Percentiles rank a stretch among this genome's conserved stretches.
Evolutionary conservation across 2,329 filamentous ascomycete genomes (phyloP).

Genomic region (Lasiodiplodia gonubiensis): DNA sequence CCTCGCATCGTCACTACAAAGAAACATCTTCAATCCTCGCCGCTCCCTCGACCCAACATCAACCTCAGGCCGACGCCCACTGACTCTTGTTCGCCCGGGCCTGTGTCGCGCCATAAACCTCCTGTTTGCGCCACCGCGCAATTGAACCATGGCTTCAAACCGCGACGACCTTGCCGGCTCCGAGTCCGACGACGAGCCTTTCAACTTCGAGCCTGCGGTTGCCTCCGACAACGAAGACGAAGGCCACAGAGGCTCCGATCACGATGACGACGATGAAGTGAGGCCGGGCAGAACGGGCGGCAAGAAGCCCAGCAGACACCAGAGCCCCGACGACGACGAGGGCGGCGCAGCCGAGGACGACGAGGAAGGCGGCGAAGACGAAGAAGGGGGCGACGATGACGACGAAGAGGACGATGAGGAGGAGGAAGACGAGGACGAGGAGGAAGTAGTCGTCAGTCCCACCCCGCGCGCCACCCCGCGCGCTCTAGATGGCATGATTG

Average conservation of each 20-base stretch:
- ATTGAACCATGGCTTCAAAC: slow-evolving; percentile 20
- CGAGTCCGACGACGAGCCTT: slow-evolving; percentile 81
- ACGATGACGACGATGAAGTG: slow-evolving; percentile 49
- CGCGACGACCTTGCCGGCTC: slow-evolving; percentile 44
- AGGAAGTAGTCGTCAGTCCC: slow-evolving; percentile 48
- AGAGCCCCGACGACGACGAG: slow-evolving; percentile 47
- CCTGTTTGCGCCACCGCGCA: slow-evolving; percentile 2
- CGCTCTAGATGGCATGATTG: slow-evolving; percentile 31
- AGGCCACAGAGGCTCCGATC: slow-evolving; percentile 45
- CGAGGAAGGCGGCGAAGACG: slow-evolving; percentile 45
- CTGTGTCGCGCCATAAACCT: background rate
- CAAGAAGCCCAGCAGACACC: slow-evolving; percentile 37
- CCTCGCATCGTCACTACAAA: slow-evolving; percentile 18
- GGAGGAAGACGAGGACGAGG: slow-evolving; percentile 57
- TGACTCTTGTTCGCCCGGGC: background rate
- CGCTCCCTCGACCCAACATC: background rate
- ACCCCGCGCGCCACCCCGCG: slow-evolving; percentile 44
- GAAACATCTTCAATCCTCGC: slow-evolving; percentile 10
- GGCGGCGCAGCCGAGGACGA: slow-evolving; percentile 33
- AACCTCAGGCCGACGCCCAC: background rate
- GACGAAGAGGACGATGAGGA: slow-evolving; percentile 53
- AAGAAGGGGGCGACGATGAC: slow-evolving; percentile 48
- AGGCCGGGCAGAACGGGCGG: slow-evolving; percentile 29
- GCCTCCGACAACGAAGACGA: slow-evolving; percentile 58
- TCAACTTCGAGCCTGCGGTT: slow-evolving; percentile 81